Conservation (phyloP, 306 rosid species). For the Vigna angularis region DNA sequence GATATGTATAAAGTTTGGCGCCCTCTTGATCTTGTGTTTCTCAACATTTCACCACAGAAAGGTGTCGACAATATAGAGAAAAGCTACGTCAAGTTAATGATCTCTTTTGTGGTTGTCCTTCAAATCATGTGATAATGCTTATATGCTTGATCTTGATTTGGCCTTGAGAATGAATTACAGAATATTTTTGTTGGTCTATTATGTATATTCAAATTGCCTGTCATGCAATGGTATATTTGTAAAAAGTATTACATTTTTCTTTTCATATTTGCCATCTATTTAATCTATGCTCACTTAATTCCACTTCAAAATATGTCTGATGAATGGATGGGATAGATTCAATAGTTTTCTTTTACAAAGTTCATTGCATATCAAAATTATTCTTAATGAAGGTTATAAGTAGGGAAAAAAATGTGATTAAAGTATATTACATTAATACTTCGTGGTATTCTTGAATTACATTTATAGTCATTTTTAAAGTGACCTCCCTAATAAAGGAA, state of each 20-base stretch:
- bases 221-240: constrained; percentile 2
- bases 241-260: not conserved
- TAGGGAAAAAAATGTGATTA: too few relatives aligned
- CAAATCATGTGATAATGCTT: not conserved
- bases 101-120: not conserved
- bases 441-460: too few relatives aligned
- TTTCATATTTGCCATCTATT: not conserved
- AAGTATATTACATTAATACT: too few relatives aligned
- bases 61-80: not conserved
- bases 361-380: too few relatives aligned
- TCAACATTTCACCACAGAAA: not conserved
- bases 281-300: not conserved
- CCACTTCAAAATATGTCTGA: not conserved
- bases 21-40: not conserved
- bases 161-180: not conserved
- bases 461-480: too few relatives aligned
- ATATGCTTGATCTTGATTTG: not conserved
- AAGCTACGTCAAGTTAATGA: constrained; percentile 12
- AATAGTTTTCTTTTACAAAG: too few relatives aligned
- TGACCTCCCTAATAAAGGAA: too few relatives aligned
- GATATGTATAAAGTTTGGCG: constrained; percentile 6
- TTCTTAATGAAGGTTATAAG: too few relatives aligned
- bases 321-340: not conserved
- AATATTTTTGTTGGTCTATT: not conserved
- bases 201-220: constrained; percentile 20